phyloP scores from a whole-genome alignment of 2,329 filamentous ascomycete genomes.

The Alternaria hordeiaustralica region DNA sequence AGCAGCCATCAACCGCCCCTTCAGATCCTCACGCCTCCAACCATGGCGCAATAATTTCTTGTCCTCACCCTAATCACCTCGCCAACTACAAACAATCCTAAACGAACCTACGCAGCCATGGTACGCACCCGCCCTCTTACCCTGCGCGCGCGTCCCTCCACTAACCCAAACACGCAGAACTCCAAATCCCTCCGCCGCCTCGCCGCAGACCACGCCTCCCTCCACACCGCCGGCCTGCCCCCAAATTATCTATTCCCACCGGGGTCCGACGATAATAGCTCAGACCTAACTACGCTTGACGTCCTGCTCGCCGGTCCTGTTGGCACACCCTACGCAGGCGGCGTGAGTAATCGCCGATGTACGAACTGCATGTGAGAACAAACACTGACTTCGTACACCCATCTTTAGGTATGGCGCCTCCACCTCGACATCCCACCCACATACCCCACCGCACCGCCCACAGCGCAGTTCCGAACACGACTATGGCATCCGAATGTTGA shows the following conservation, averaged over 20 bases:
- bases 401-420: conserved; percentile 67
- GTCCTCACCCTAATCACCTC: neutral
- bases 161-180: conserved; percentile 45
- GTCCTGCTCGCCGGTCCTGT: conserved; percentile 65
- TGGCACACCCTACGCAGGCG: conserved; percentile 65
- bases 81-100: neutral
- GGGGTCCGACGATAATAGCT: conserved; percentile 35
- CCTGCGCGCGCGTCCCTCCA: conserved; percentile 5
- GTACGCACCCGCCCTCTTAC: neutral
- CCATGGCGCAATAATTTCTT: neutral
- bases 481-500: conserved; percentile 72
- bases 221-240: conserved; percentile 63
- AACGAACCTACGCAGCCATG: conserved; percentile 11
- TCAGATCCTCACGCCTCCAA: neutral
- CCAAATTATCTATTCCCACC: conserved; percentile 67
- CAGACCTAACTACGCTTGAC: conserved; percentile 64
- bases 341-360: too few species aligned
- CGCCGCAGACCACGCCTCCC: conserved; percentile 64
- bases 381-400: too few species aligned
- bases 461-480: conserved; percentile 65
- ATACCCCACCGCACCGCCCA: conserved; percentile 62
- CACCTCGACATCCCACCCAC: conserved; percentile 65
- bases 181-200: conserved; percentile 63
- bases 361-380: too few species aligned
- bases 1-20: neutral